Percentiles rank a stretch among this genome's conserved stretches.
phyloP scores from a whole-genome alignment of 164 flowering plant genomes.

The Vitis amurensis region DNA sequence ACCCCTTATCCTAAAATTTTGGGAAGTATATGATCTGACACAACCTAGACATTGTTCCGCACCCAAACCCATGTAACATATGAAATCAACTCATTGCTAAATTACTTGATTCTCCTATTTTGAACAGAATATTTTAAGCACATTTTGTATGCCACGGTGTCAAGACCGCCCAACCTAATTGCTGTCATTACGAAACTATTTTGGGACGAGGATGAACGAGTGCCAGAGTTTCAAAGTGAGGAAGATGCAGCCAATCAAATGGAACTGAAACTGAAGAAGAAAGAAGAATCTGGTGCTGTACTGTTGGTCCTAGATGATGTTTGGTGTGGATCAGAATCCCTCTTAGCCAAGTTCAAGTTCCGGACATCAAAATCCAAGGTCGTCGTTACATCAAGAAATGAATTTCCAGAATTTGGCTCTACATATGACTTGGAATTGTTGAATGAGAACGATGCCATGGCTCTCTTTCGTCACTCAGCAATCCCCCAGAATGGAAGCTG shows the following conservation, averaged over 20 bases:
- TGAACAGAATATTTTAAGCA: constrained; percentile 27
- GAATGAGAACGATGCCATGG: constrained; percentile 30
- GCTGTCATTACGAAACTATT: constrained; percentile 16
- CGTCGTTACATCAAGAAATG: constrained; percentile 50
- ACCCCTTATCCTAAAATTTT: too few relatives aligned
- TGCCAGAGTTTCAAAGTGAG: constrained; percentile 16
- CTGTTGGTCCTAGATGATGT: constrained; percentile 48
- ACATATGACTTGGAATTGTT: constrained; percentile 25
- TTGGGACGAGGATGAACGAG: constrained; percentile 3
- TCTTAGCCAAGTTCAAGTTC: constrained; percentile 24
- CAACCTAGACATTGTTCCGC: too few relatives aligned
- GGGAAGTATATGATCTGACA: too few relatives aligned
- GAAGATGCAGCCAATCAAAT: constrained; percentile 27
- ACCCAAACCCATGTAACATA: too few relatives aligned
- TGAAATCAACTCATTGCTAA: too few relatives aligned
- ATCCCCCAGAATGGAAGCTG: constrained; percentile 8
- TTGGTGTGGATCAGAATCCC: constrained; percentile 26
- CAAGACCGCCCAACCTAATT: constrained; percentile 17
- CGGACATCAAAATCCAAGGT: constrained; percentile 25
- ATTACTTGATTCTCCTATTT: too few relatives aligned
- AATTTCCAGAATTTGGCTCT: constrained; percentile 26
- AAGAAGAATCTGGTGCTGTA: constrained; percentile 3
- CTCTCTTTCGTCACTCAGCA: constrained; percentile 34
- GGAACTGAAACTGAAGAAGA: constrained; percentile 11
- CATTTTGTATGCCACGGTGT: constrained; percentile 31